Evolutionary conservation across 2,329 filamentous ascomycete genomes (phyloP).

Genomic region (Trichoderma hamatum): DNA sequence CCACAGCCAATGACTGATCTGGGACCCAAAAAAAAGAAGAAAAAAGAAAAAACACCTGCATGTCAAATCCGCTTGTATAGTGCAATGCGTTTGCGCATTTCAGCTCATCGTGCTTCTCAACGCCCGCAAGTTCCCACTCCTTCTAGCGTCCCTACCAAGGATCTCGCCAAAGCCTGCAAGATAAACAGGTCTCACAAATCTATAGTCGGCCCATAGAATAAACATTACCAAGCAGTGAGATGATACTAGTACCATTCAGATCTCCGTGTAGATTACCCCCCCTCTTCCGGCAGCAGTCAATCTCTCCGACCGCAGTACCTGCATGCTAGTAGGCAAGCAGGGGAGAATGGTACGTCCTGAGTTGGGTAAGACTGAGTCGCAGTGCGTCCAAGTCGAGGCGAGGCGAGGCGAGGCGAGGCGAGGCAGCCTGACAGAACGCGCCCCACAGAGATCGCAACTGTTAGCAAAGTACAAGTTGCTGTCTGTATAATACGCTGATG

Average conservation of each 20-base stretch:
- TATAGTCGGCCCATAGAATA: not conserved
- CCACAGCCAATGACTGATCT: not conserved
- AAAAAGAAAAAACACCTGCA: not conserved
- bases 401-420: not conserved
- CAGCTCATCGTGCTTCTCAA: not conserved
- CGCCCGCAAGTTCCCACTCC: not conserved
- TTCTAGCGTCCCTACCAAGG: not conserved
- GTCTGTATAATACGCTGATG: not conserved
- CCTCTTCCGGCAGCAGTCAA: not conserved
- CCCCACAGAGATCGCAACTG: not conserved
- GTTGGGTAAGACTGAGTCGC: not conserved
- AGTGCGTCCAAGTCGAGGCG: not conserved
- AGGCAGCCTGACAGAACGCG: not conserved
- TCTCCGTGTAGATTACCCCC: not conserved
- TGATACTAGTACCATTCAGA: not conserved
- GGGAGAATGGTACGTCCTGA: not conserved
- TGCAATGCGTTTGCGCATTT: not conserved
- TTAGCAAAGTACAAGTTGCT: not conserved
- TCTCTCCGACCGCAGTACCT: not conserved
- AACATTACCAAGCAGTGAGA: not conserved
- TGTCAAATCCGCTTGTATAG: not conserved
- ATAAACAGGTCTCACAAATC: not conserved
- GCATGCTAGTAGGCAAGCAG: not conserved
- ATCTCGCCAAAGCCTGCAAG: not conserved
- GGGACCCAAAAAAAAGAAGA: too few relatives aligned